Conservation (phyloP, 129 eudicot species). For the carrot (Daucus carota) region DH1_v3.0 NC_030385.2:46970501-46971000, state of each 20-base stretch:
- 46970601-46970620: slow-evolving; percentile 7
- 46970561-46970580: neutral
- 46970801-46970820: too few relatives aligned
- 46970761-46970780: too few relatives aligned
- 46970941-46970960: neutral
- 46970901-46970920: neutral
- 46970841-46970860: neutral
- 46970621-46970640: neutral
- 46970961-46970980: neutral
- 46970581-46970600: neutral
- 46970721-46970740: too few relatives aligned
- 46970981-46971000: slow-evolving; percentile 1
- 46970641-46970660: neutral
- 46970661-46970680: too few relatives aligned
- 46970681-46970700: too few relatives aligned
- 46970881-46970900: neutral
- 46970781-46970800: too few relatives aligned
- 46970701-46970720: too few relatives aligned
- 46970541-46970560: neutral
- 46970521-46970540: neutral
- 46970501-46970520: neutral
- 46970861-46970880: neutral
- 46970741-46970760: too few relatives aligned
- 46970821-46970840: neutral
- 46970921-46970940: neutral